phyloP scores from a whole-genome alignment of 2,329 filamentous ascomycete genomes.

The Colletotrichum simmondsii region DNA sequence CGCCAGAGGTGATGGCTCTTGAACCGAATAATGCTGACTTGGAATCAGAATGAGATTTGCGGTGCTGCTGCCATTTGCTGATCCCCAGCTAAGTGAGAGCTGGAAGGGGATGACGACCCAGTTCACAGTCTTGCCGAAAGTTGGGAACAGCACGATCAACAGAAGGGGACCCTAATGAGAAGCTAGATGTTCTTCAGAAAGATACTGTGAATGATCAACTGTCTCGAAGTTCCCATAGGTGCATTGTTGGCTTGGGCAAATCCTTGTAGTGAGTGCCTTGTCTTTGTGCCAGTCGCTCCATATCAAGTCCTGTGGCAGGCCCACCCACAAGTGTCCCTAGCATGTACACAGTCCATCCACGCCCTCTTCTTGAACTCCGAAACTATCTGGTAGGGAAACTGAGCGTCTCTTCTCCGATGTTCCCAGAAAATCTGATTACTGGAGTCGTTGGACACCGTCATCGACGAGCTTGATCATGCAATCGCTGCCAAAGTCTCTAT shows the following conservation, averaged over 20 bases:
- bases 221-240: not conserved
- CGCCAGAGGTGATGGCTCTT: not conserved
- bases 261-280: not conserved
- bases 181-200: not conserved
- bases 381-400: not conserved
- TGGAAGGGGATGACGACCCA: conserved; percentile 29
- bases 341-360: not conserved
- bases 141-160: not conserved
- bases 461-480: conserved; percentile 9
- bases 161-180: not conserved
- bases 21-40: too few relatives aligned
- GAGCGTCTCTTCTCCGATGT: not conserved
- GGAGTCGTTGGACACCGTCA: not conserved
- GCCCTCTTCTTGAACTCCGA: not conserved
- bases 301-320: not conserved
- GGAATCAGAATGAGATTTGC: conserved; percentile 23
- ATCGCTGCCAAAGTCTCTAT: conserved; percentile 2
- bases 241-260: not conserved
- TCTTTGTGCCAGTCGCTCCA: too few relatives aligned
- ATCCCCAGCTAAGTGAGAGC: not conserved
- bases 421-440: not conserved
- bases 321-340: not conserved
- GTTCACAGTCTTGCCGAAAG: conserved; percentile 18
- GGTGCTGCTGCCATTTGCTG: conserved; percentile 12
- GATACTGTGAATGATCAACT: not conserved